A percentile compares a stretch with the other conserved stretches of the same genome.
These are phyloP conservation scores for Leccinum pellstonianum DNA, from an alignment of 768 basidiomycete genomes.

Conservation along the genomic window DNA sequence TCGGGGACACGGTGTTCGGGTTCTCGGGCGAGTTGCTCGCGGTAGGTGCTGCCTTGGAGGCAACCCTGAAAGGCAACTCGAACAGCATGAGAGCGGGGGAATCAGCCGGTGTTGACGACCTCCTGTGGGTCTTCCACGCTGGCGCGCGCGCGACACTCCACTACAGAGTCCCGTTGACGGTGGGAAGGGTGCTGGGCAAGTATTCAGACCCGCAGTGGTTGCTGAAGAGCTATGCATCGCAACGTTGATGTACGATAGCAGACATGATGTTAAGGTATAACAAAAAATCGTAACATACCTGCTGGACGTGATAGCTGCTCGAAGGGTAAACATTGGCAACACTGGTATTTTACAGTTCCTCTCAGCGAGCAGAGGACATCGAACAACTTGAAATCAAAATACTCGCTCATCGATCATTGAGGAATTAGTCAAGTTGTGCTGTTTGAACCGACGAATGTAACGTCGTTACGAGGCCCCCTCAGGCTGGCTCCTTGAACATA, in stretches of 20 bases:
- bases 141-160: constrained; percentile 50
- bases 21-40: neutral
- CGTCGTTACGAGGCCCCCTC: too few relatives aligned
- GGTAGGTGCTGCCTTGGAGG: constrained; percentile 15
- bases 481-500: too few relatives aligned
- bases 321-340: constrained; percentile 52
- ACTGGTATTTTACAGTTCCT: constrained; percentile 26
- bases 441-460: neutral
- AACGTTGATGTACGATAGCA: neutral
- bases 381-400: neutral
- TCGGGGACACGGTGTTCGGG: neutral
- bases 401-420: constrained; percentile 45
- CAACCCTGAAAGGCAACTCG: constrained; percentile 50
- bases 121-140: too few relatives aligned
- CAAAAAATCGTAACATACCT: constrained; percentile 38
- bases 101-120: constrained; percentile 50
- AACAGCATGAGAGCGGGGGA: constrained; percentile 44
- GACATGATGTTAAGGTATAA: too few relatives aligned
- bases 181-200: constrained; percentile 58
- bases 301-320: constrained; percentile 59
- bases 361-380: neutral
- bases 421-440: neutral
- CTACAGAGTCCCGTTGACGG: constrained; percentile 45
- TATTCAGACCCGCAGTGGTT: constrained; percentile 59
- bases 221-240: constrained; percentile 50